These are phyloP conservation scores for Suillus decipiens DNA, from an alignment of 768 basidiomycete species.

Conservation along the genomic window DNA sequence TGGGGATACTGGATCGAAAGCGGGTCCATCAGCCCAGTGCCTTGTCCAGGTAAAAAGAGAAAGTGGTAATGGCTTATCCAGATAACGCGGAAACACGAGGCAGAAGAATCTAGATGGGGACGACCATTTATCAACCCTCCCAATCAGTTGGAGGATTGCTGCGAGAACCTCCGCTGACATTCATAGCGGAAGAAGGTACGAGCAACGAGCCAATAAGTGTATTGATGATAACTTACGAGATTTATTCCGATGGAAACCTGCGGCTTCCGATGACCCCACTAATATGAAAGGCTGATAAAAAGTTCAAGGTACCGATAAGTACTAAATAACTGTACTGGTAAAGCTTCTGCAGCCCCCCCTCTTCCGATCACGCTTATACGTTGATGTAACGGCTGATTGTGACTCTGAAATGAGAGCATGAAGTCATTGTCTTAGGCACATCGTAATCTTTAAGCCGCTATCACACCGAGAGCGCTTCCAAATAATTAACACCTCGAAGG, in stretches of 20 bases:
- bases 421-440: slow-evolving; percentile 5
- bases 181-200: slow-evolving; percentile 7
- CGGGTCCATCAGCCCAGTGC: slow-evolving; percentile 2
- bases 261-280: not conserved
- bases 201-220: not conserved
- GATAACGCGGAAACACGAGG: not conserved
- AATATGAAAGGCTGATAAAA: not conserved
- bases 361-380: not conserved
- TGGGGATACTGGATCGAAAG: not conserved
- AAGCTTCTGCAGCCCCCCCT: slow-evolving; percentile 4
- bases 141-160: slow-evolving; percentile 7
- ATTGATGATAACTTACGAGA: not conserved
- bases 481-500: slow-evolving; percentile 3
- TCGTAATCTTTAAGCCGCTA: not conserved
- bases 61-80: slow-evolving; percentile 1
- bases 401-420: slow-evolving; percentile 4
- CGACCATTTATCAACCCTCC: not conserved
- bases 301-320: slow-evolving; percentile 6
- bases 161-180: slow-evolving; percentile 3
- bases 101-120: not conserved
- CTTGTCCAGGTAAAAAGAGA: not conserved
- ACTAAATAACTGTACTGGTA: not conserved
- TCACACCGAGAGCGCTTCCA: not conserved
- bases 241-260: not conserved
- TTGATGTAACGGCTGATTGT: slow-evolving; percentile 2